Conservation (phyloP, 2,329 filamentous ascomycete species). For the Pseudopithomyces chartarum region DNA sequence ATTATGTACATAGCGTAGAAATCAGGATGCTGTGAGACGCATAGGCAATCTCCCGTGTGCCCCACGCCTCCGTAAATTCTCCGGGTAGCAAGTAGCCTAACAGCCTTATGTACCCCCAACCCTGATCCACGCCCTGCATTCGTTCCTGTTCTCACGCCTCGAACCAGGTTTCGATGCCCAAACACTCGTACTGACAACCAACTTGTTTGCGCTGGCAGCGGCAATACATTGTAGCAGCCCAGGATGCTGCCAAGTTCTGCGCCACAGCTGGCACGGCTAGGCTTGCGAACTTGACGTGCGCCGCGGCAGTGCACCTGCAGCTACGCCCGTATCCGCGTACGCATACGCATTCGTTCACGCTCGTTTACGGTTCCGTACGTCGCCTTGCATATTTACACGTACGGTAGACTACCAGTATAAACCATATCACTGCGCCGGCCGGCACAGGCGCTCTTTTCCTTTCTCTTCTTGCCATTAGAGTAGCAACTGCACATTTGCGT, state of each 20-base stretch:
- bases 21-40: not conserved
- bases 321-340: not conserved
- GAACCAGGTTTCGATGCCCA: not conserved
- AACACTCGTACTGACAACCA: too few relatives aligned
- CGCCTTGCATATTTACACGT: not conserved
- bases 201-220: not conserved
- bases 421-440: too few relatives aligned
- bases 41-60: not conserved
- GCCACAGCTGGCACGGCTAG: constrained; percentile 8
- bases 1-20: constrained; percentile 1
- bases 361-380: not conserved
- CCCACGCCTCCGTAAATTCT: constrained; percentile 5
- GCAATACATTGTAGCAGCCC: not conserved
- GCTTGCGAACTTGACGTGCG: constrained; percentile 12
- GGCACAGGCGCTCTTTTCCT: not conserved
- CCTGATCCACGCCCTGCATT: not conserved
- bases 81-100: not conserved
- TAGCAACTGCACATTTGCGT: too few relatives aligned
- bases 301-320: constrained; percentile 1
- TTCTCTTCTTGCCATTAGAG: too few relatives aligned
- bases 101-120: not conserved
- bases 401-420: too few relatives aligned
- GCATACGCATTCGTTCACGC: not conserved
- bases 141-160: not conserved
- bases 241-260: constrained; percentile 7